A percentile compares a stretch with the other conserved stretches of the same genome.
phyloP scores from a whole-genome alignment of 768 basidiomycete species.

The Naganishia friedmannii region DNA sequence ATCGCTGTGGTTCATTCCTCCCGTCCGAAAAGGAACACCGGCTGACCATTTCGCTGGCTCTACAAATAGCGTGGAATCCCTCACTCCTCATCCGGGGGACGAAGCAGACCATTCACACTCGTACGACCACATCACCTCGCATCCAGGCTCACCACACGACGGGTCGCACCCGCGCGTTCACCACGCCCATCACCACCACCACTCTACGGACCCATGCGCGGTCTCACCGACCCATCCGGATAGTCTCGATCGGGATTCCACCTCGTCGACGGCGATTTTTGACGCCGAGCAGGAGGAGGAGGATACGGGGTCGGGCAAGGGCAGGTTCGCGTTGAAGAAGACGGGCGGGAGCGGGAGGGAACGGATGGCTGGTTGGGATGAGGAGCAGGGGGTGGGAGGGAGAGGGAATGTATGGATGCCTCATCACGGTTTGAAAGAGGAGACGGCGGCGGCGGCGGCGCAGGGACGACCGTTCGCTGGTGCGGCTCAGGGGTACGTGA shows the following conservation, averaged over 20 bases:
- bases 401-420: too few relatives aligned
- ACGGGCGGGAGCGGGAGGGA: neutral
- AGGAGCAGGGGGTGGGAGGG: too few relatives aligned
- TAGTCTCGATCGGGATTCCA: conserved; percentile 33
- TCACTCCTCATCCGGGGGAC: conserved; percentile 45
- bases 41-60: too few relatives aligned
- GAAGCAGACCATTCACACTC: neutral
- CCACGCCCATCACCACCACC: conserved; percentile 29
- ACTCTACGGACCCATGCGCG: conserved; percentile 25
- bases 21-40: too few relatives aligned
- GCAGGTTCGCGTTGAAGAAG: conserved; percentile 1
- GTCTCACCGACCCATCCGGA: conserved; percentile 7
- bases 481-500: neutral
- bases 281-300: conserved; percentile 16
- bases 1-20: too few relatives aligned
- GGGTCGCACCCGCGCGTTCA: too few relatives aligned
- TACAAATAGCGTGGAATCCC: conserved; percentile 39
- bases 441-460: neutral
- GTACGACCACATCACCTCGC: conserved; percentile 26
- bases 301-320: neutral
- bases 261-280: conserved; percentile 28
- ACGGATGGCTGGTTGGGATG: neutral
- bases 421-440: too few relatives aligned
- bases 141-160: conserved; percentile 33
- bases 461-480: neutral